Conservation (phyloP, 169 alveolate species). For the Sarcocystis neurona region DNA sequence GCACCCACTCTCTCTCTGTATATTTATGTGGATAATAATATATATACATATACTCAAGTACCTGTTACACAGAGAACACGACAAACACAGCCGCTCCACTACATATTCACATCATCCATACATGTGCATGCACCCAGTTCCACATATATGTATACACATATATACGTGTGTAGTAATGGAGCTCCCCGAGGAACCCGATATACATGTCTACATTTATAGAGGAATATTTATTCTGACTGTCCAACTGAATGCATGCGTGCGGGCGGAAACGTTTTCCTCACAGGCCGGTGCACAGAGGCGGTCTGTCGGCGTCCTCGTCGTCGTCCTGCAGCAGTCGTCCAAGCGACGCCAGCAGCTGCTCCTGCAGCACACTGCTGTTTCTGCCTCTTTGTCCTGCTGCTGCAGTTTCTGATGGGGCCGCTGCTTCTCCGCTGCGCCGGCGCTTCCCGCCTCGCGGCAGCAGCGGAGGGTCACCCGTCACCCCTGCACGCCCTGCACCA, state of each 20-base stretch:
- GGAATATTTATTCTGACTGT: too few species aligned
- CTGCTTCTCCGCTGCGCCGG: neutral
- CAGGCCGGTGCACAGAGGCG: slow-evolving; percentile 8
- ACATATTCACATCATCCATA: too few species aligned
- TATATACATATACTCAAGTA: neutral
- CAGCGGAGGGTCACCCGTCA: neutral
- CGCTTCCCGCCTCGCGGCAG: neutral
- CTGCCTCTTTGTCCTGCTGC: too few species aligned
- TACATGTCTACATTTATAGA: too few species aligned
- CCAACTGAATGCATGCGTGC: too few species aligned
- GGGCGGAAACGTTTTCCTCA: too few species aligned
- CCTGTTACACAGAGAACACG: too few species aligned
- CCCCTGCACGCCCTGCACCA: slow-evolving; percentile 15
- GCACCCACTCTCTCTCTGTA: neutral
- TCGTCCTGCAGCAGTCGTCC: slow-evolving; percentile 37
- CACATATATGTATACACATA: neutral
- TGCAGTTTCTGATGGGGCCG: neutral
- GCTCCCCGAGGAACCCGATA: too few species aligned
- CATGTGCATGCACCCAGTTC: neutral
- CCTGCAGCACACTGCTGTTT: too few species aligned
- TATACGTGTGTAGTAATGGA: neutral
- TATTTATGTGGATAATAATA: neutral
- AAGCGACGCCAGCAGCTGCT: slow-evolving; percentile 31
- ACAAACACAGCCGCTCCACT: neutral
- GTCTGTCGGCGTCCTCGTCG: slow-evolving; percentile 19